Percentiles rank a stretch among this genome's conserved stretches.
phyloP scores from a whole-genome alignment of 2,329 filamentous ascomycete species.

The Aspergillus ustus region DNA sequence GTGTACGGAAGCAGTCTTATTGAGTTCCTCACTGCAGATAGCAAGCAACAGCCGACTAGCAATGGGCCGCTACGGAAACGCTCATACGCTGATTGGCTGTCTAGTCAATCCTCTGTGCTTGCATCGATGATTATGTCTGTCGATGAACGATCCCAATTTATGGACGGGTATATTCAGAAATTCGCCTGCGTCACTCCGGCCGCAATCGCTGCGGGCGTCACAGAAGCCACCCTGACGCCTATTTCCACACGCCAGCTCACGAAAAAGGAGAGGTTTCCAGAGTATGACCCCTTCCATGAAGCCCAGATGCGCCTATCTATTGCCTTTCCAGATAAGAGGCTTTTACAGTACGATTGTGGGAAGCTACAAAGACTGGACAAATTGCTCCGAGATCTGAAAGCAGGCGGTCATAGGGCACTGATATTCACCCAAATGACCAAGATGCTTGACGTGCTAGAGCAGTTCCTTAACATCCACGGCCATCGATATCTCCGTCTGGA shows the following conservation, averaged over 20 bases:
- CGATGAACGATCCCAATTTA: slow-evolving; percentile 69
- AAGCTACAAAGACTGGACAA: slow-evolving; percentile 91
- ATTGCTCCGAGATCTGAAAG: slow-evolving; percentile 82
- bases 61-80: slow-evolving; percentile 65
- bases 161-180: slow-evolving; percentile 78
- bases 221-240: slow-evolving; percentile 68
- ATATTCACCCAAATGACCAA: slow-evolving; percentile 99
- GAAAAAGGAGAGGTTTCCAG: slow-evolving; percentile 56
- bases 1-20: slow-evolving; percentile 81
- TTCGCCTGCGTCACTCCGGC: slow-evolving; percentile 93
- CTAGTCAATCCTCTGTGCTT: slow-evolving; percentile 64
- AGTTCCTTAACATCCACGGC: slow-evolving; percentile 96
- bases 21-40: slow-evolving; percentile 70
- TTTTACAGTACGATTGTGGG: slow-evolving; percentile 97
- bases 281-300: slow-evolving; percentile 86
- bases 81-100: slow-evolving; percentile 74
- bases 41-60: slow-evolving; percentile 62
- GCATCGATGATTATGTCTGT: slow-evolving; percentile 72
- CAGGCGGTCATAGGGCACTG: slow-evolving; percentile 86
- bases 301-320: slow-evolving; percentile 90
- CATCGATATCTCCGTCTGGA: slow-evolving; percentile 96
- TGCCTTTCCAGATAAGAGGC: slow-evolving; percentile 92
- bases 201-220: slow-evolving; percentile 79
- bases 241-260: slow-evolving; percentile 56
- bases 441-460: slow-evolving; percentile 94